Evolutionary conservation across 2,329 filamentous ascomycete genomes (phyloP).

Genomic region (Escovopsis weberi): DNA sequence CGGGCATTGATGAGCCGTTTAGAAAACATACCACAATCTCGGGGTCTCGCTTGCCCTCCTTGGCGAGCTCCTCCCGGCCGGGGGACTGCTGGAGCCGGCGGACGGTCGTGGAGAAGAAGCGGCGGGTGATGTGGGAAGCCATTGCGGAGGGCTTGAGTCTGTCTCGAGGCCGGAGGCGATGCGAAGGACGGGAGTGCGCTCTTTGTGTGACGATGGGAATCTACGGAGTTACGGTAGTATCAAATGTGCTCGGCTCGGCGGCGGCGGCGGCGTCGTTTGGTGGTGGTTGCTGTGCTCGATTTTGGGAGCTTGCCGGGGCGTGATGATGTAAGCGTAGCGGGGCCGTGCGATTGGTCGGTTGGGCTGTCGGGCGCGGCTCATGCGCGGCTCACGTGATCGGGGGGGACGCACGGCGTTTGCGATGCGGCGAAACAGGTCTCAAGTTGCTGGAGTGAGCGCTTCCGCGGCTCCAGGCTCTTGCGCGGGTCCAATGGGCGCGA

Average conservation of each 20-base stretch:
- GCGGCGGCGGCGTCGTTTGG: constrained; percentile 1
- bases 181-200: too few species aligned
- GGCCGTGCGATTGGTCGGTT: too few species aligned
- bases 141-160: constrained; percentile 24
- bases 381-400: too few species aligned
- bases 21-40: constrained; percentile 27
- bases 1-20: too few species aligned
- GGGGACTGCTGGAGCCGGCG: constrained; percentile 34
- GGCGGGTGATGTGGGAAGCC: constrained; percentile 42
- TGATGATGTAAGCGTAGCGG: too few species aligned
- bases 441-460: too few species aligned
- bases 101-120: constrained; percentile 38
- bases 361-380: too few species aligned
- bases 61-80: constrained; percentile 33
- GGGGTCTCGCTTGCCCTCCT: constrained; percentile 42
- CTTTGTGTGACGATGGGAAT: constrained; percentile 4
- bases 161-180: too few species aligned
- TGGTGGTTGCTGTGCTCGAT: constrained; percentile 1
- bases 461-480: too few species aligned
- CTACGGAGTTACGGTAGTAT: not conserved
- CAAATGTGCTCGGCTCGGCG: constrained; percentile 1
- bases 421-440: too few species aligned
- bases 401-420: too few species aligned
- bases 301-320: constrained; percentile 9
- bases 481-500: too few species aligned